Conservation (phyloP, 441 rosid genomes). For the Euphorbia schlechtendalii region DNA sequence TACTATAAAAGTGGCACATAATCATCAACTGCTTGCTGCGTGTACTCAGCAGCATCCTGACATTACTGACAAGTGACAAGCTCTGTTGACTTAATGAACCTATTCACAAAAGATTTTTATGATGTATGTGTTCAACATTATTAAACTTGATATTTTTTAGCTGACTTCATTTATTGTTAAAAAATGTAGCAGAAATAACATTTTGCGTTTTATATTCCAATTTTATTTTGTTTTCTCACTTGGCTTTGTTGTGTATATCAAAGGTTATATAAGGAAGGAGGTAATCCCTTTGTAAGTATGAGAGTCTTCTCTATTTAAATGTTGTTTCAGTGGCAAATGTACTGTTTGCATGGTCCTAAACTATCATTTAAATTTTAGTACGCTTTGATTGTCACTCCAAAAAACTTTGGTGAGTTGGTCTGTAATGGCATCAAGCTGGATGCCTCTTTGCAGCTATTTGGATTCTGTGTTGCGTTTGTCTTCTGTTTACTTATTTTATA, state of each 20-base stretch:
- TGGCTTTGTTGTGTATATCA: conserved; percentile 9
- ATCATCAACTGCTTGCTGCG: no score
- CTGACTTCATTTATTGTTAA: neutral
- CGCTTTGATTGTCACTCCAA: neutral
- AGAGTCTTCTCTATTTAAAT: conserved; percentile 4
- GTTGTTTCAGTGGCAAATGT: neutral
- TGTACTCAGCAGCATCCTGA: no score
- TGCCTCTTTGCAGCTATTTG: conserved; percentile 10
- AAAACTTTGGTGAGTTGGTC: no score
- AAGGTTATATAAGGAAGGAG: conserved; percentile 15
- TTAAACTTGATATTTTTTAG: neutral
- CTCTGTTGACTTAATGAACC: neutral
- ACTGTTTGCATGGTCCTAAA: neutral
- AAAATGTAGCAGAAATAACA: neutral
- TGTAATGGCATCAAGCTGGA: conserved; percentile 2
- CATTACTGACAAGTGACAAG: no score
- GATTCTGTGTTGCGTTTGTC: conserved; percentile 5
- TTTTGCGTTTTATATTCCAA: conserved; percentile 5
- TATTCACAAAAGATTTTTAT: no score
- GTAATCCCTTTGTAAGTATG: conserved; percentile 18
- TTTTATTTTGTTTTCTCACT: conserved; percentile 19
- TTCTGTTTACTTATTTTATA: conserved; percentile 2
- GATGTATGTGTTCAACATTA: neutral
- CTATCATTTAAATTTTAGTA: neutral
- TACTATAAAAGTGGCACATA: no score